A percentile compares a stretch with the other conserved stretches of the same genome.
Conservation (phyloP, 805 yeast species). For the Alloascoidea africana region DNA sequence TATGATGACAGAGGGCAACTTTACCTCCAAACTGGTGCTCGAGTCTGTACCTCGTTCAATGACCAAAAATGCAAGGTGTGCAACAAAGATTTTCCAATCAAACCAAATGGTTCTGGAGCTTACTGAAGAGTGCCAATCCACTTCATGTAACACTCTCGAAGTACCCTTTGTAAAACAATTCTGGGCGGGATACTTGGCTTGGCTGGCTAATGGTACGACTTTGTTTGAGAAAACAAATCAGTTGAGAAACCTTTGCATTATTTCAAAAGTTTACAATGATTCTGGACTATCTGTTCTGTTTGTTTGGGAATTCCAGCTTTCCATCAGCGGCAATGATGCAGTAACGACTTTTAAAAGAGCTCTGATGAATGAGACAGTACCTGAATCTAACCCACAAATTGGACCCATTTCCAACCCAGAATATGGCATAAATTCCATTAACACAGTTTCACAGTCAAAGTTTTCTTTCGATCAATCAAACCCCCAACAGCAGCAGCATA, state of each 20-base stretch:
- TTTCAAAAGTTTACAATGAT: not conserved
- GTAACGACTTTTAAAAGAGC: not conserved
- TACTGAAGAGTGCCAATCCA: not conserved
- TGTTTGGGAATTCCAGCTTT: conserved; percentile 1
- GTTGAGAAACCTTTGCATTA: not conserved
- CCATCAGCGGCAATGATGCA: not conserved
- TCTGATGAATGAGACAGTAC: no score
- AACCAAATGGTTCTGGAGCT: not conserved
- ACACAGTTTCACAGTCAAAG: no score
- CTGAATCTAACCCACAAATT: no score
- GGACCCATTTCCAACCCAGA: no score
- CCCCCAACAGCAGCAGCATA: no score
- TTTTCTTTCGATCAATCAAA: no score
- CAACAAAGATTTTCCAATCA: not conserved
- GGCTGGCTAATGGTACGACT: not conserved
- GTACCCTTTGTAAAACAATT: not conserved
- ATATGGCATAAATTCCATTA: no score
- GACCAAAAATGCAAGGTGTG: not conserved
- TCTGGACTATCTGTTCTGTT: not conserved
- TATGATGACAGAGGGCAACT: not conserved
- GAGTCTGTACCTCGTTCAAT: not conserved
- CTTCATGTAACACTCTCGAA: not conserved
- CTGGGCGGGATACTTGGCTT: not conserved
- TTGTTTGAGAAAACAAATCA: conserved; percentile 1
- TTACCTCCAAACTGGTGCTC: not conserved